A percentile compares a stretch with the other conserved stretches of the same genome.
These are phyloP conservation scores for Stenogyne calaminthoides DNA, from an alignment of 305 asterid species.

Conservation along the genomic window DNA sequence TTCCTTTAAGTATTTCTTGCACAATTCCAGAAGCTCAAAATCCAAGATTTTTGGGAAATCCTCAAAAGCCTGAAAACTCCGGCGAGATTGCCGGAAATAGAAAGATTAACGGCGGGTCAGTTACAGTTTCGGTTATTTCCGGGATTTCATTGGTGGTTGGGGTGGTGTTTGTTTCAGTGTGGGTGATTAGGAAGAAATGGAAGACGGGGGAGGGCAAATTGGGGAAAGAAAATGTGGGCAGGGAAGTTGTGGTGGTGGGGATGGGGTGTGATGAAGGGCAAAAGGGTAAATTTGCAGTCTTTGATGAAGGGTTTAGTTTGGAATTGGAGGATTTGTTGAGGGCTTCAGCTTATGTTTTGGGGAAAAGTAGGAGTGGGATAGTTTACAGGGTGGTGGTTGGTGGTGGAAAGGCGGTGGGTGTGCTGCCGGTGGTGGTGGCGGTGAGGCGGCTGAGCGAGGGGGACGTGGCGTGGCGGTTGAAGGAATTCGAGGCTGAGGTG, in stretches of 20 bases:
- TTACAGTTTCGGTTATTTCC: conserved; percentile 61
- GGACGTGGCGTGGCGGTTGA: conserved; percentile 61
- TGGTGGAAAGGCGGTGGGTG: conserved; percentile 43
- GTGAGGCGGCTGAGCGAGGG: conserved; percentile 95
- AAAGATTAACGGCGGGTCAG: conserved; percentile 44
- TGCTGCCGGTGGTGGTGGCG: conserved; percentile 55
- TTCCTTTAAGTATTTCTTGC: conserved; percentile 65
- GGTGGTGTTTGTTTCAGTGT: conserved; percentile 52
- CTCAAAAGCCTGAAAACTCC: conserved; percentile 48
- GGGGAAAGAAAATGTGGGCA: conserved; percentile 47
- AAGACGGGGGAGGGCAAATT: conserved; percentile 42
- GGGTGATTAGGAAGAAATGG: conserved; percentile 63
- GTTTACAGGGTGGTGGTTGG: conserved; percentile 91
- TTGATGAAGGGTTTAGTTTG: conserved; percentile 77
- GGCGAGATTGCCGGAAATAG: conserved; percentile 42
- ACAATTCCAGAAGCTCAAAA: conserved; percentile 62
- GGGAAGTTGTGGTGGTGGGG: conserved; percentile 38
- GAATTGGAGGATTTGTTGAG: conserved; percentile 93
- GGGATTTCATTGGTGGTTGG: conserved; percentile 59
- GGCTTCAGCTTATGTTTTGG: conserved; percentile 96
- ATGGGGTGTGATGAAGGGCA: conserved; percentile 62
- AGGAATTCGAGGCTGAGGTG: conserved; percentile 87
- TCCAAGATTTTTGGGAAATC: conserved; percentile 49
- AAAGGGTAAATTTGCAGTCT: conserved; percentile 69
- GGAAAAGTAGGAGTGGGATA: conserved; percentile 92